Evolutionary conservation across 2,329 filamentous ascomycete genomes (phyloP), one percentile per base, ranked within the genome.

Genomic region (Cadophora sp.): DNA sequence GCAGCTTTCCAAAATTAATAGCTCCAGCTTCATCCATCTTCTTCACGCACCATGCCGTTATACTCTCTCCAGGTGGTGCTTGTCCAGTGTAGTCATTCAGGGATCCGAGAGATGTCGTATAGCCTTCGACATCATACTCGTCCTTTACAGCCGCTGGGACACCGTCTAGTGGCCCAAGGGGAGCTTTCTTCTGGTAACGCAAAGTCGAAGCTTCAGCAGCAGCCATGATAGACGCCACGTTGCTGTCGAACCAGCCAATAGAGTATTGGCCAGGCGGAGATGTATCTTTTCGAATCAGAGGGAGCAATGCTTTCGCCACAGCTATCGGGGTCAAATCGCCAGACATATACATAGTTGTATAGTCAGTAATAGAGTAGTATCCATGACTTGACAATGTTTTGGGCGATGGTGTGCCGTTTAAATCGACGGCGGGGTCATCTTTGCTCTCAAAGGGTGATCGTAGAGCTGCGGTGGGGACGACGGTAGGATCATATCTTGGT

Each of bases 121-220:
- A 72, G 7, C 69, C 71, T 13, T 72, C 71, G 22, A 69, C 47
- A 59, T 72, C 69, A 61, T 68, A 85, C 74, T 96, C 92, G 75
- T 96, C 93, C 79, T 97, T 97, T 73, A 95, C 87, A 0, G 89
- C 91, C 61, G 96, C 85, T 0, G 93, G 93, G 0, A 97, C 87
- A 13, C 93, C 93, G 73, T 97, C 93, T 8, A 96, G 81, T 4
- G 91, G 80, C 13, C 92, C 85, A 18, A 93, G 78, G 0, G 89
- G 83, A 68, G 84, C 83, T 0, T 91, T 91, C 16, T 84, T 81
- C 65, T 86, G 87, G 78, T 91, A 96, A 47, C 93, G 83, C 76
- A 86, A 82, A 0, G 92, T 91, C 1, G 92, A 95, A 4, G 86
- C 90, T 71, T 84, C 84, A 0, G 93, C 93, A 0, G 92, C 90